Conservation (phyloP, 2,329 filamentous ascomycete species). For the Arthrinium puccinioides region DNA sequence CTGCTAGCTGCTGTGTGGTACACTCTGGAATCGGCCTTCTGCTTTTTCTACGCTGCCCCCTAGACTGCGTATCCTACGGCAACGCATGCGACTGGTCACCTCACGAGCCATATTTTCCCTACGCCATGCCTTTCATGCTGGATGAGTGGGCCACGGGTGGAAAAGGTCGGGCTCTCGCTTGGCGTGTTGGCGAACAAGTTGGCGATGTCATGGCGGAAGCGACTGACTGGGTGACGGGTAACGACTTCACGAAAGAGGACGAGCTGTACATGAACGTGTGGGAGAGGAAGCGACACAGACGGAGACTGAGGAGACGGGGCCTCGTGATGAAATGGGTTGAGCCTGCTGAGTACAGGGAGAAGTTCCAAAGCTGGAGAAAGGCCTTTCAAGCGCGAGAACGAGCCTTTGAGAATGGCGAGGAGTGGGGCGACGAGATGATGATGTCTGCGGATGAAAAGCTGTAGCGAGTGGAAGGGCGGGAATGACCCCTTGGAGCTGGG, state of each 20-base stretch:
- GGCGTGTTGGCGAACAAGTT: slow-evolving; percentile 32
- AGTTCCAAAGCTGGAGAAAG: slow-evolving; percentile 37
- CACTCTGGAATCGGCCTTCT: slow-evolving; percentile 45
- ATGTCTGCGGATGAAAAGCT: neutral
- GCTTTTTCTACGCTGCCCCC: slow-evolving; percentile 46
- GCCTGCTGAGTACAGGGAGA: slow-evolving; percentile 32
- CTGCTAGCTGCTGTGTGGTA: slow-evolving; percentile 44
- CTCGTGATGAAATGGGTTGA: slow-evolving; percentile 28
- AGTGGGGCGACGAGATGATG: slow-evolving; percentile 26
- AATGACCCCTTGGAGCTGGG: too few species aligned
- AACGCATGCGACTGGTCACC: slow-evolving; percentile 45
- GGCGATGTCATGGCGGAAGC: slow-evolving; percentile 41
- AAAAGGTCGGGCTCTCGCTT: slow-evolving; percentile 31
- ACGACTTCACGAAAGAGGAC: slow-evolving; percentile 36
- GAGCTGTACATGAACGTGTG: slow-evolving; percentile 36
- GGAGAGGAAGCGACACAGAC: slow-evolving; percentile 38
- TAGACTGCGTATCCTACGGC: slow-evolving; percentile 39
- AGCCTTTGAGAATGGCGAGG: slow-evolving; percentile 31
- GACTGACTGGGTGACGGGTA: slow-evolving; percentile 36
- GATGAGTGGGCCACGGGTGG: slow-evolving; percentile 55
- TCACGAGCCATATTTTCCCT: slow-evolving; percentile 54
- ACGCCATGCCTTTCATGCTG: slow-evolving; percentile 52
- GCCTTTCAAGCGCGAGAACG: slow-evolving; percentile 32
- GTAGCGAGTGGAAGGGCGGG: too few species aligned
- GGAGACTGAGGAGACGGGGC: slow-evolving; percentile 43